Percentiles rank a stretch among this genome's conserved stretches.
These are phyloP conservation scores for Agaricus blazei DNA, from an alignment of 768 basidiomycete genomes.

Conservation along the genomic window DNA sequence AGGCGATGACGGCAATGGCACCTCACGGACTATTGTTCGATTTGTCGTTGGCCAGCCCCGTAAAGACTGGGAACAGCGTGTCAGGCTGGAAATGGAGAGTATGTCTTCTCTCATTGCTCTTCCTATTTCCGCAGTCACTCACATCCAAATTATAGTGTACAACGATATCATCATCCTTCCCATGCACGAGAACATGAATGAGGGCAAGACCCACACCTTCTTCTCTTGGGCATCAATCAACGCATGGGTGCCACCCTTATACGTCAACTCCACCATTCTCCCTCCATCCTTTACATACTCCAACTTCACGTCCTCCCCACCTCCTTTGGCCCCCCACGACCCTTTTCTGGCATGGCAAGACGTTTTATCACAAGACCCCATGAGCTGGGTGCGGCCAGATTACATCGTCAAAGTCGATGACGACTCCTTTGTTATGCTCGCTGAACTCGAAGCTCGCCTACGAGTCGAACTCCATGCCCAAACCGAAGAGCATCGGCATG, in stretches of 20 bases:
- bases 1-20: conserved; percentile 67
- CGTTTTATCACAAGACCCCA: conserved; percentile 32
- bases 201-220: conserved; percentile 87
- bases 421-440: conserved; percentile 92
- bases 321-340: conserved; percentile 68
- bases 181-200: conserved; percentile 92
- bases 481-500: conserved; percentile 15
- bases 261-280: conserved; percentile 39
- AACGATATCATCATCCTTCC: conserved; percentile 85
- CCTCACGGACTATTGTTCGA: conserved; percentile 79
- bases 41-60: conserved; percentile 87
- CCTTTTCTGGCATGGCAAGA: conserved; percentile 54
- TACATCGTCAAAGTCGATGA: conserved; percentile 94
- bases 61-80: conserved; percentile 70
- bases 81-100: conserved; percentile 91
- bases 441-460: conserved; percentile 88
- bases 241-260: conserved; percentile 85
- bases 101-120: conserved; percentile 25
- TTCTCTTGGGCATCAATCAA: conserved; percentile 91
- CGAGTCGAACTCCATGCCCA: conserved; percentile 64
- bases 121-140: conserved; percentile 8
- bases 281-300: conserved; percentile 63
- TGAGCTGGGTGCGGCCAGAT: conserved; percentile 81
- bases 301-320: conserved; percentile 48
- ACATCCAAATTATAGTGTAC: conserved; percentile 45